Evolutionary conservation across 2,329 filamentous ascomycete genomes (phyloP), one percentile per base, ranked within the genome.

Genomic region (Xylariaceae sp.): DNA sequence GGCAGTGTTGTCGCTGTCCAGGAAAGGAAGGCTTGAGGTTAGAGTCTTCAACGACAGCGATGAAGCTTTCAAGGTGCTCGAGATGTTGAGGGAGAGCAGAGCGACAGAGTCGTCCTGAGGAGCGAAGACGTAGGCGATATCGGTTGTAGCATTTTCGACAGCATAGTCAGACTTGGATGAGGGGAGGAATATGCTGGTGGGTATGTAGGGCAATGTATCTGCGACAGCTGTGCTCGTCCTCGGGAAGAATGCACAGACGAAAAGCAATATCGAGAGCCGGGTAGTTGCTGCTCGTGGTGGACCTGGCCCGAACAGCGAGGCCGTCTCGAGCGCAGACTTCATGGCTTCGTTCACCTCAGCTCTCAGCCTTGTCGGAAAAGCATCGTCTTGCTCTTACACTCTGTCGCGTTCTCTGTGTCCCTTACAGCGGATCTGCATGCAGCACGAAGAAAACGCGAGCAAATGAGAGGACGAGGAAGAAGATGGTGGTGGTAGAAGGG

Each of bases 61-160:
- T 7, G 74, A 70, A 2, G 74, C 57, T 24, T 70, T 63, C 41
- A 91, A 51, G 1, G 63, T 69, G 8, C 70, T 63, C 3, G 83
- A 85, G 42, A 87, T 66, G 58, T 89, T 78, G 51, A 94, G 65
- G 2, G 80, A 73, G 31, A 81, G 68, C 19, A 93, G 73, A 38
- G 82, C 55, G 60, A 71, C 54, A 59, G 68, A 54, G 42, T 52
- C 55, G 29, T 71, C 64, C 24, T 65, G 68, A 11, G 84, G 76
- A 26, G 74, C 69, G 54, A 95, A 81, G 49, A 91, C 73, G 62
- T 93, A 95, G 44, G 81, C 81, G 24, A 78, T 60, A 15, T 78
- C 71, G 46, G 64, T 61, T 39, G 51, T 49, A 19, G 39, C 44
- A 42, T 55, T 55, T 50, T 61, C 17, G 4, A 41, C 51, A 61